These are phyloP conservation scores for Linnemannia exigua DNA, from an alignment of 192 early-diverging fungal species.

Conservation along the genomic window DNA sequence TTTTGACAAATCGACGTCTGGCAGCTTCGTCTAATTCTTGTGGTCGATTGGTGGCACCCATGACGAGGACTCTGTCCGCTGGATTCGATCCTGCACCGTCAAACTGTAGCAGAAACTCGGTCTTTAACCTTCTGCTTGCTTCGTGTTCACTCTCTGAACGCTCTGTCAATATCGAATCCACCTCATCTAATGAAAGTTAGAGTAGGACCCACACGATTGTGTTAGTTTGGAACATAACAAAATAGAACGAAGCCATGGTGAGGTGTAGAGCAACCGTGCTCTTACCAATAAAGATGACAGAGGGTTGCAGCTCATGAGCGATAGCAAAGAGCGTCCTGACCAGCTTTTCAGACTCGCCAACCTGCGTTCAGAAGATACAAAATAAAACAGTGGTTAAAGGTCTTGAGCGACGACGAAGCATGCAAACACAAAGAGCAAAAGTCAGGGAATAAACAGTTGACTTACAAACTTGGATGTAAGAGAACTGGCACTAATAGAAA, in stretches of 20 bases:
- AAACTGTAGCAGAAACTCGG: constrained; percentile 87
- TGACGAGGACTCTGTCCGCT: constrained; percentile 80
- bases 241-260: no score
- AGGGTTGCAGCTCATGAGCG: constrained; percentile 82
- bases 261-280: background rate
- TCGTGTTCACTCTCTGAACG: constrained; percentile 89
- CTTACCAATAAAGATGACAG: constrained; percentile 90
- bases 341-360: constrained; percentile 89
- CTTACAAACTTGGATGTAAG: constrained; percentile 94
- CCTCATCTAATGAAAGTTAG: constrained; percentile 38
- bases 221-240: no score
- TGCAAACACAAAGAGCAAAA: background rate
- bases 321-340: constrained; percentile 89
- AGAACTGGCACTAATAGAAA: constrained; percentile 87
- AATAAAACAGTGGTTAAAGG: background rate
- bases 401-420: background rate
- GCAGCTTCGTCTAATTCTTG: constrained; percentile 91
- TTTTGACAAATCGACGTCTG: constrained; percentile 81
- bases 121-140: constrained; percentile 88
- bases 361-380: background rate
- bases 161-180: constrained; percentile 89
- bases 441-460: background rate
- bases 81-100: constrained; percentile 74
- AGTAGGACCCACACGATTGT: no score
- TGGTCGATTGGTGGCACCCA: constrained; percentile 96